Base-by-base conservation (phyloP, 1,284 basidiomycete species). In the Puccinia triticina region DNA sequence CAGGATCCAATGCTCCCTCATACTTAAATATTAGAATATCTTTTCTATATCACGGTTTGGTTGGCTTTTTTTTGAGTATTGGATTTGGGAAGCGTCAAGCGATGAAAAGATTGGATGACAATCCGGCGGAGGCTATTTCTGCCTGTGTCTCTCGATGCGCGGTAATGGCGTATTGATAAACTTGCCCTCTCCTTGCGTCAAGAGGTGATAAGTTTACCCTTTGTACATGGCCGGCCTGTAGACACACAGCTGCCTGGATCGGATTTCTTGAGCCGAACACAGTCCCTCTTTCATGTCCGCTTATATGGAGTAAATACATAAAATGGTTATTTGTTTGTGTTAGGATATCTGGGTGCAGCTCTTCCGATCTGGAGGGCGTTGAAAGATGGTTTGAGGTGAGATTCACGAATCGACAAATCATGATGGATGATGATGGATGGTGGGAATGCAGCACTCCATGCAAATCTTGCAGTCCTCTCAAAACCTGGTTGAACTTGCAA, bases 221-320 rank as follows among this genome's bases (percentile, higher is more conserved):
- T 34, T 64, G 26, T 61, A 61, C n/a, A n/a, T n/a, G n/a, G n/a
- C 59, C 59, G 59, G 59, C 34, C 29, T 61, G 34, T 61, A n/a
- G 29, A 32, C 59, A 16, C 12, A n/a, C 11, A 61, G 14, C n/a
- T n/a, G n/a, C n/a, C n/a, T n/a, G n/a, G n/a, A n/a, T n/a, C n/a
- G n/a, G n/a, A n/a, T n/a, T n/a, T n/a, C n/a, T n/a, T n/a, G n/a
- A n/a, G n/a, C n/a, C n/a, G n/a, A n/a, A n/a, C n/a, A n/a, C n/a
- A n/a, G n/a, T n/a, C n/a, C n/a, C n/a, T n/a, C 50, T n/a, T 53
- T 18, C 7, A 53, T 53, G 16, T 53, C 18, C 23, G 50, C 50
- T 53, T 21, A 53, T 3, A 16, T 53, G 50, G 23, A 53, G 23
- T 53, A 53, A 53, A 53, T 5, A 16, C 5, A 53, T 53, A 53